Evolutionary conservation across 768 basidiomycete species (phyloP), one percentile per base, ranked within the genome.

Genomic region (Lactarius evosmus): DNA sequence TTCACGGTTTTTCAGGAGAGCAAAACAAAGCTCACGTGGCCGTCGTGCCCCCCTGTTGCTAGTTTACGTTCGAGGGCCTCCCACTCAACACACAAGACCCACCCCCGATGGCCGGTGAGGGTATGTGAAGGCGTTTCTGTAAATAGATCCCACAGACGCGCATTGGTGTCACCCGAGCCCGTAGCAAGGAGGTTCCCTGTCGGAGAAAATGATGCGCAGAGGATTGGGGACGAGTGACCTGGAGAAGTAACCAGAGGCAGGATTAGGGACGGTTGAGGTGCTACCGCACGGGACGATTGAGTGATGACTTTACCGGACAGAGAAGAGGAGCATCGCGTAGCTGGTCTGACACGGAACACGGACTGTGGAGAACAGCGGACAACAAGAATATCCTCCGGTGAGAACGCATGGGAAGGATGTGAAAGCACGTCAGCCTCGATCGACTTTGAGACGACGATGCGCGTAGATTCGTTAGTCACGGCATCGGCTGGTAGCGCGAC

Each of bases 11-110:
- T 22, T 14, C 41, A 4, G 11, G 32, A 19, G n/a, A 53, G 62
- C n/a, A 33, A 49, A 25, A 12, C 12, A 27, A 25, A n/a, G 73
- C 81, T 71, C 66, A 94, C 92, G 70, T 94, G 90, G 19, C 93
- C 91, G 74, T 99, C 95, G 71, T 98, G 89, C 0, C 95, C 95
- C 1, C 97, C 97, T 4, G 92, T 94, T 0, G 95, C 96, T 16
- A 98, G 77, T 69, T 87, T 88, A 50, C 94, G 79, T 72, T 98
- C 95, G 80, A 91, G 82, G 0, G 91, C 91, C 70, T 98, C 95
- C 95, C 96, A 99, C 71, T 98, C 97, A 5, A 95, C 91, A 69
- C 94, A 98, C 2, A 98, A 81, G 1, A 99, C 94, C 96, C 95
- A 98, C 0, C 95, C 95, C 68, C 86, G 86, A 72, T 99, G 97